Percentiles rank a stretch among this genome's conserved stretches.
phyloP scores from a whole-genome alignment of 2,329 filamentous ascomycete genomes.

The Escovopsis weberi region DNA sequence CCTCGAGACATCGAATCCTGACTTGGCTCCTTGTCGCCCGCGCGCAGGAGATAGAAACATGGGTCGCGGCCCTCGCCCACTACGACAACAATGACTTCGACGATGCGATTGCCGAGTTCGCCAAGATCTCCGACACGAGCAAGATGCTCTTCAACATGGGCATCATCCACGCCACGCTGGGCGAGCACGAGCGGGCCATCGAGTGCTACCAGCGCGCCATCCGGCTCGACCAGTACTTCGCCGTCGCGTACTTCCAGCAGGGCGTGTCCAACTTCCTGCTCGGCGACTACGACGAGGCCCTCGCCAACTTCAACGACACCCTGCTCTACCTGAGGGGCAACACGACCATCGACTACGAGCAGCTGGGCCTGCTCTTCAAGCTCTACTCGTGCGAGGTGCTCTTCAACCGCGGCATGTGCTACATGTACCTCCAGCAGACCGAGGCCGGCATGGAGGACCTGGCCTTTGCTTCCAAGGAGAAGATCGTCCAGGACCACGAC shows the following conservation, averaged over 20 bases:
- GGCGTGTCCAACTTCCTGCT: conserved; percentile 96
- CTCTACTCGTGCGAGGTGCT: conserved; percentile 94
- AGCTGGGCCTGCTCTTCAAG: conserved; percentile 89
- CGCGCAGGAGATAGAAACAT: conserved; percentile 88
- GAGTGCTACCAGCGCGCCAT: conserved; percentile 90
- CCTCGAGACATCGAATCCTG: too few relatives aligned
- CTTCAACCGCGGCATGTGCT: conserved; percentile 93
- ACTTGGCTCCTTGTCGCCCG: neutral
- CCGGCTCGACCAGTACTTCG: conserved; percentile 82
- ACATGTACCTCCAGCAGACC: conserved; percentile 89
- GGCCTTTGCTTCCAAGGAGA: conserved; percentile 82
- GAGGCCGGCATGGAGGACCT: conserved; percentile 86
- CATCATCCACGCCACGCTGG: conserved; percentile 91
- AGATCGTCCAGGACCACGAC: conserved; percentile 89
- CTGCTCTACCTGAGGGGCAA: conserved; percentile 89
- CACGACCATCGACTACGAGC: conserved; percentile 94
- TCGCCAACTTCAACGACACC: conserved; percentile 98
- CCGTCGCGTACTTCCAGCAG: conserved; percentile 96
- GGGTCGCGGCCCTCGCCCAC: conserved; percentile 77
- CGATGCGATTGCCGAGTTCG: conserved; percentile 69
- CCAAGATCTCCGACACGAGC: conserved; percentile 81
- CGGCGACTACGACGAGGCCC: conserved; percentile 90
- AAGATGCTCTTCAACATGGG: conserved; percentile 98
- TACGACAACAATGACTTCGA: conserved; percentile 99
- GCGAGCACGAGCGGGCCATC: conserved; percentile 91